Conservation (phyloP, 345 rosid genomes). For the Heritiera fomes region DNA sequence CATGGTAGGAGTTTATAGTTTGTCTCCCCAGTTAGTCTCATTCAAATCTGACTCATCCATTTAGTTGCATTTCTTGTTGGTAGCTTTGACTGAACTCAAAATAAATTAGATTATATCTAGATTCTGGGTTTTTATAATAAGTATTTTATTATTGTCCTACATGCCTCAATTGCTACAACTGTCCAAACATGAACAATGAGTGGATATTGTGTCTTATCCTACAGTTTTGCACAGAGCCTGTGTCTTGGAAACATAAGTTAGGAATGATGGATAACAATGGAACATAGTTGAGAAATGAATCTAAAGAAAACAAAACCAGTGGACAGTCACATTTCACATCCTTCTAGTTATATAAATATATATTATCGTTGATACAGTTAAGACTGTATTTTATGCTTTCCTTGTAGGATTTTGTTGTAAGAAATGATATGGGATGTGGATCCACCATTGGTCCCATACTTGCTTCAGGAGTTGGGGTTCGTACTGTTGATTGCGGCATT, state of each 20-base stretch:
- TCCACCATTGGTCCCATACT: constrained; percentile 97
- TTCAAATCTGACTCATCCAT: background rate
- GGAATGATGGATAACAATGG: background rate
- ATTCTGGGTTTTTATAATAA: background rate
- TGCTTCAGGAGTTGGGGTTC: constrained; percentile 88
- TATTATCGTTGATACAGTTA: background rate
- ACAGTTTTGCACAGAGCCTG: background rate
- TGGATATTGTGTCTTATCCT: too few relatives aligned
- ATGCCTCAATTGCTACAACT: background rate
- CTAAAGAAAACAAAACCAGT: background rate
- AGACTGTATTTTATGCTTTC: background rate
- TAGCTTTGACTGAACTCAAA: too few relatives aligned
- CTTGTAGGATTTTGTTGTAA: constrained; percentile 87
- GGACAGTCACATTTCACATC: background rate
- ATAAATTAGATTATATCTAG: too few relatives aligned
- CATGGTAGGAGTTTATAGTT: background rate
- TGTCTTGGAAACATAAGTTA: background rate
- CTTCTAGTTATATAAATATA: background rate
- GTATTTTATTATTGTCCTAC: background rate
- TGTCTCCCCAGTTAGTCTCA: background rate
- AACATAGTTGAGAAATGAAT: background rate
- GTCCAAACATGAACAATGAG: too few relatives aligned
- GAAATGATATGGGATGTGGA: constrained; percentile 98
- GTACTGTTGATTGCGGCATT: constrained; percentile 93
- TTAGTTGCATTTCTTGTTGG: background rate